Base-by-base conservation (phyloP, 2,329 filamentous ascomycete genomes). In the Fusarium papillatum region DNA sequence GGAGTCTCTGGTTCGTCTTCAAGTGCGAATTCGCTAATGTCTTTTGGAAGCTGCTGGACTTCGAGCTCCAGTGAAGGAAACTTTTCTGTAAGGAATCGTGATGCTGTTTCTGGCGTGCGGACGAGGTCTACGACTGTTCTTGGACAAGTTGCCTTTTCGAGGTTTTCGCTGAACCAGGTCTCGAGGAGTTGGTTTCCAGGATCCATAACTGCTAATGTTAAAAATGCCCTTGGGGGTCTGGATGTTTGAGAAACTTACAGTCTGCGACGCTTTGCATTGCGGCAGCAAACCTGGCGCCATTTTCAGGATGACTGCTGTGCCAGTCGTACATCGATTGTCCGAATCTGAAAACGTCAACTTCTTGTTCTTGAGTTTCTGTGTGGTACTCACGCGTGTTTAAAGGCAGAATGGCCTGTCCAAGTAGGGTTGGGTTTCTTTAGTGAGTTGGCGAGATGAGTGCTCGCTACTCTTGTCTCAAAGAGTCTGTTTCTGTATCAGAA, bases 171-270 rank as follows among this genome's bases (percentile, higher is more conserved):
- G 66, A 75, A 69, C 71, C 73, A 74, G 16, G 50, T 36, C 7
- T 43, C 41, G 24, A 72, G 66, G 17, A 76, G 64, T 26, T 70
- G 46, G 38, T 69, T 70, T 13, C 71, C 71, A 1, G 73, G 69
- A 17, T 77, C 75, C 55, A 74, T n/a, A 17, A 50, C 75, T 76
- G 17, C 8, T 2, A 41, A 29, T 26, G 63, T 65, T 14, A 61
- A n/a, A 19, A 9, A 50, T 16, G 36, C 36, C 13, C 36, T 38
- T 26, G 29, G 17, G 11, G 14, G 8, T 7, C 19, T 55, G 5
- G 11, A 7, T 7, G 5, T 88, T 88, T 74, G 84, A 83, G 60
- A 87, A 9, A 69, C 72, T 67, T 1, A 77, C 75, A 24, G 17
- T 34, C 24, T 38, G 68, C 29, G 26, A 78, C 70, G 36, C 66